Evolutionary conservation across 805 yeast genomes (phyloP), one percentile per base, ranked within the genome.

Genomic region (Saccharomycopsis microspora): DNA sequence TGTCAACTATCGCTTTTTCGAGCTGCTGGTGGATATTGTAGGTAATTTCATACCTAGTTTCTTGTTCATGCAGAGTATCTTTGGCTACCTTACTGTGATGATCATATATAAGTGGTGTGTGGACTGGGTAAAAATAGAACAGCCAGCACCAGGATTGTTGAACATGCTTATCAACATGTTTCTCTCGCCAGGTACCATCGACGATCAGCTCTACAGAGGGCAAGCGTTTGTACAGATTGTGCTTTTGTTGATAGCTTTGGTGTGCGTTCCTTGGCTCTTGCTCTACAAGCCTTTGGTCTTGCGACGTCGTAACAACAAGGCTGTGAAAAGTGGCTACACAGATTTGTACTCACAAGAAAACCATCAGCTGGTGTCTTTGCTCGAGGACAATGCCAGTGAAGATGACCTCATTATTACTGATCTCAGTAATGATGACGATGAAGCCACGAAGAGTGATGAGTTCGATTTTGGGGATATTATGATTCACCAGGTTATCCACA

Each of bases 121-220:
- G 43, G 93, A 93, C 70, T 93, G 98, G 98, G 68, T 78, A 47
- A 82, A 75, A 32, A 72, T 78, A 47, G 82, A 71, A 8, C 73
- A 73, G 60, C 86, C 82, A 46, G 95, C 98, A 2, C 98, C 98
- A 32, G 89, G 96, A 43, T 71, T 93, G 60, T 73, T 93, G 62
- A 93, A 93, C 64, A 93, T 88, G 95, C 74, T 93, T 58, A 93
- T 93, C 59, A 82, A 82, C 58, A 93, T 93, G 98, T 93, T 93
- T 64, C 71, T 93, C 58, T 68, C 96, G 1, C 98, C 98, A 7
- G 98, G 98, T 7, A 75, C 69, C 5, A 76, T 93, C 47, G 90
- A 80, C 35, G 96, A 84, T 54, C 81, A 75, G 44, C 70, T 93
- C 41, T 93, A 82, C 63, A 68, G 74, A 1, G 94, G 95, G 4